Percentiles rank a stretch among this genome's conserved stretches.
phyloP scores from a whole-genome alignment of 2,329 filamentous ascomycete species.

The Colletotrichum viniferum region DNA sequence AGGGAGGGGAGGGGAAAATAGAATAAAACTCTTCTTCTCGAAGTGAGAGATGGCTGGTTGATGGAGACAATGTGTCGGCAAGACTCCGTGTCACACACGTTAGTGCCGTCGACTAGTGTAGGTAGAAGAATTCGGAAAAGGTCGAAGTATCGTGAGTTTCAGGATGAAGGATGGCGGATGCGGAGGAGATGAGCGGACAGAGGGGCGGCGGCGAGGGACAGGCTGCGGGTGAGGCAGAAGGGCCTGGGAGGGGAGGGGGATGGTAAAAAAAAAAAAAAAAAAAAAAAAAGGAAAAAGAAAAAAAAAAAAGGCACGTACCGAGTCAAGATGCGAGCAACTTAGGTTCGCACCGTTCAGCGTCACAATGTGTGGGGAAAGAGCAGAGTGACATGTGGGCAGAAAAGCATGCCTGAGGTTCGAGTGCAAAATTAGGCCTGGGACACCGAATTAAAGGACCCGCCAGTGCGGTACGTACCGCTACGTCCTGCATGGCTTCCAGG shows the following conservation, averaged over 20 bases:
- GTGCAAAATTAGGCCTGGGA: background rate
- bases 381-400: conserved; percentile 11
- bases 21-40: background rate
- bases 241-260: background rate
- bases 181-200: background rate
- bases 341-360: background rate
- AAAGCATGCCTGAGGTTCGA: background rate
- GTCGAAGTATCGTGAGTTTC: background rate
- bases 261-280: background rate
- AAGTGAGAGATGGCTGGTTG: background rate
- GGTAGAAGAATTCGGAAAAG: background rate
- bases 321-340: background rate
- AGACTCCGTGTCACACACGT: background rate
- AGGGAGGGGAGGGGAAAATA: background rate
- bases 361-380: background rate
- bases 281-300: background rate
- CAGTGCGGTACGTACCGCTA: background rate
- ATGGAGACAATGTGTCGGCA: background rate
- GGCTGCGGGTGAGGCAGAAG: background rate
- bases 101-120: background rate
- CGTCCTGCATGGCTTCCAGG: background rate
- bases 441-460: conserved; percentile 3
- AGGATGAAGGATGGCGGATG: background rate
- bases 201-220: background rate
- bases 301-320: background rate